Base-by-base conservation (phyloP, 345 rosid genomes). In the Boechera retrofracta region DNA sequence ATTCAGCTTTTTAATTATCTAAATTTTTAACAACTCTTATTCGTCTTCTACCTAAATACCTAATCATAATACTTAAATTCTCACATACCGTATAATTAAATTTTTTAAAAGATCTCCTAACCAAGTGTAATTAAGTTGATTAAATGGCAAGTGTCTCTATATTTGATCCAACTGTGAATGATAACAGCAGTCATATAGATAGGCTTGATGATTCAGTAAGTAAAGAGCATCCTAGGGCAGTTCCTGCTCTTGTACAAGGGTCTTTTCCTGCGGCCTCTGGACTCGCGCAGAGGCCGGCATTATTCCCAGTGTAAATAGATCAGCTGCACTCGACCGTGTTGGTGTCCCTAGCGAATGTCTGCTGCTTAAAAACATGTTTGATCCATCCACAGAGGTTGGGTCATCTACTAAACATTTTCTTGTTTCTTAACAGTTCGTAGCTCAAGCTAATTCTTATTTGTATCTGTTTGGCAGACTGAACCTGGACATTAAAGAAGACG, bases 401-500 rank as follows among this genome's bases (percentile, higher is more conserved):
- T 81, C 18, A 53, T 13, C 41, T 26, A 5, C 42, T 39, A 16
- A 69, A 31, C 21, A 18, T 8, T 41, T 21, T 18, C 67, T 41
- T 28, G 4, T 57, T 33, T 13, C 45, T 66, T 11, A n/a, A 28
- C 36, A 31, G 16, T 77, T 49, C 0, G 0, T 31, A 45, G 24
- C 28, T 16, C 32, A 28, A 32, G 15, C 59, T 61, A 59, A 52
- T 35, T 59, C 16, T 38, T 67, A 66, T 56, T 52, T 47, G 5
- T 64, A 10, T 72, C 8, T 64, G 54, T 74, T 51, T 26, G 64
- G 74, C 96, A 91, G 99, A 86, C 89, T 2, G 94, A 92, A 38
- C 90, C 89, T 64, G 82, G 99, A 95, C 81, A 92, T 95, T 67
- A 87, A 86, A 84, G 99, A 95, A 73, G 98, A 95, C 69, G 98